These are phyloP conservation scores for Kodamaea nitidulidarum DNA, from an alignment of 805 yeast species.

Conservation along the genomic window DNA sequence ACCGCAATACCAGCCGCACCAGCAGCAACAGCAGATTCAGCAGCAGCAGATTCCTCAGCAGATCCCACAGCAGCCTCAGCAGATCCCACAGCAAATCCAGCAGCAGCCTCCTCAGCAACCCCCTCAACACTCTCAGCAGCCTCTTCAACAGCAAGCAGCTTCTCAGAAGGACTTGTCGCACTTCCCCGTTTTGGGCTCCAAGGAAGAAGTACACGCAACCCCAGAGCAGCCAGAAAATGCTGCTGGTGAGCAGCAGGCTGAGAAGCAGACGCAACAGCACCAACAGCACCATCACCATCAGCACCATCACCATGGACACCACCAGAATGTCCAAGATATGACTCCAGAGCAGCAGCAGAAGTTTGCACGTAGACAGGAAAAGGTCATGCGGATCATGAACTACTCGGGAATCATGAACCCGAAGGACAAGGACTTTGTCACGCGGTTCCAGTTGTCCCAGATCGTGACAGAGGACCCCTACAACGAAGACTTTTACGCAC, in stretches of 20 bases:
- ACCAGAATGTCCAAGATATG: conserved; percentile 31
- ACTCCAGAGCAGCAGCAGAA: conserved; percentile 72
- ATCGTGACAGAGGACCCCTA: conserved; percentile 96
- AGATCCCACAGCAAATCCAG: conserved; percentile 3
- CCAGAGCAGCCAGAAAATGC: conserved; percentile 13
- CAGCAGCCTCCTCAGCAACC: conserved; percentile 9
- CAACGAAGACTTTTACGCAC: conserved; percentile 94
- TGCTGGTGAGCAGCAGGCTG: conserved; percentile 12
- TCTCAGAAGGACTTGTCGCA: conserved; percentile 36
- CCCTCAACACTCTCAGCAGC: conserved; percentile 10
- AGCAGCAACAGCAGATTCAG: conserved; percentile 9
- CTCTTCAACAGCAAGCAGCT: conserved; percentile 6
- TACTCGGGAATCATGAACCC: conserved; percentile 96
- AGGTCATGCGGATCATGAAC: conserved; percentile 68
- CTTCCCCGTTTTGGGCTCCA: conserved; percentile 53
- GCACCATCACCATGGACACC: conserved; percentile 24
- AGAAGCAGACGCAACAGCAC: conserved; percentile 14
- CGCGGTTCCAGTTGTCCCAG: conserved; percentile 90
- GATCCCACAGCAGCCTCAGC: conserved; percentile 12
- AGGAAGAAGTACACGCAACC: conserved; percentile 20
- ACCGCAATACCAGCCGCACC: conserved; percentile 11
- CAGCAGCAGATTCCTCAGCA: conserved; percentile 11
- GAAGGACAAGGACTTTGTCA: conserved; percentile 92
- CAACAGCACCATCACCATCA: conserved; percentile 25
- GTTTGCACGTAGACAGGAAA: conserved; percentile 63